A percentile compares a stretch with the other conserved stretches of the same genome.
phyloP scores from a whole-genome alignment of 805 yeast species.

The Kazachstania taianensis region DNA sequence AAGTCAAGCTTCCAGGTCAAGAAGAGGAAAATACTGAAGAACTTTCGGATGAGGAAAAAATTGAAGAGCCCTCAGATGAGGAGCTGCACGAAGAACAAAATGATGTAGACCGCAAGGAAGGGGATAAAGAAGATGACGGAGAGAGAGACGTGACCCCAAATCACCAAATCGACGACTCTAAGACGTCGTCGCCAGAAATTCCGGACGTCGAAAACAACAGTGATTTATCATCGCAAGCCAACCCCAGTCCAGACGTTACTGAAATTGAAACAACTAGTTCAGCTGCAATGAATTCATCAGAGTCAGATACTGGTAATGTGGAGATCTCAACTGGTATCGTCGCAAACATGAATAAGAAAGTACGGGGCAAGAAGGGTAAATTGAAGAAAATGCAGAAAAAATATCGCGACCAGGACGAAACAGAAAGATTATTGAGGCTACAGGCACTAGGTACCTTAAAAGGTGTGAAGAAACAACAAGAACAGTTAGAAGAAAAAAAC shows the following conservation, averaged over 20 bases:
- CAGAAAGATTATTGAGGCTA: constrained; percentile 66
- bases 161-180: constrained; percentile 4
- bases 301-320: constrained; percentile 1
- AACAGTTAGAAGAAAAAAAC: constrained; percentile 28
- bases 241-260: too few relatives aligned
- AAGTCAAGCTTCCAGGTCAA: constrained; percentile 38
- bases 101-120: constrained; percentile 6
- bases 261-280: not conserved
- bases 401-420: constrained; percentile 88
- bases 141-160: constrained; percentile 4
- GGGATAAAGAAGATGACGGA: constrained; percentile 2
- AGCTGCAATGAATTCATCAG: not conserved
- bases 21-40: constrained; percentile 4
- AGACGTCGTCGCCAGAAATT: not conserved
- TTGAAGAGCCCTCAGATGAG: constrained; percentile 1
- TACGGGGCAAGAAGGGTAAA: constrained; percentile 81
- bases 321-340: constrained; percentile 8
- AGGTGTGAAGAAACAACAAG: constrained; percentile 33
- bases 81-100: constrained; percentile 4
- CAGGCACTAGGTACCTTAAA: constrained; percentile 78
- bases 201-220: not conserved
- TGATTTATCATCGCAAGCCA: not conserved
- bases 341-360: constrained; percentile 32
- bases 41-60: constrained; percentile 4
- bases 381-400: constrained; percentile 72